These are phyloP conservation scores for Colletotrichum brevisporum DNA, from an alignment of 2,329 filamentous ascomycete genomes.

Conservation along the genomic window DNA sequence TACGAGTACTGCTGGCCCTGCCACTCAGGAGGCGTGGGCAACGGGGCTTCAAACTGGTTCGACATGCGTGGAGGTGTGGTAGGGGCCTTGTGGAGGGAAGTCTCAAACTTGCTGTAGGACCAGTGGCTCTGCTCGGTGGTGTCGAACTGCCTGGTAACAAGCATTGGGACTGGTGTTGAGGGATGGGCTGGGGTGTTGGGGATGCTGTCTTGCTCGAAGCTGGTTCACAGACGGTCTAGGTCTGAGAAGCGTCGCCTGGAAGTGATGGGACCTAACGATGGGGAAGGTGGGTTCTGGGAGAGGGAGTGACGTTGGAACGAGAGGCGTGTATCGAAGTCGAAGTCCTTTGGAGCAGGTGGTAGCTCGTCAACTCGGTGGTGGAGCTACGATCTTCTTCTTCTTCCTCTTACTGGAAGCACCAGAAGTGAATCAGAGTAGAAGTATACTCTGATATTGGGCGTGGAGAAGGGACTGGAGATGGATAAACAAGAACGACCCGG, in stretches of 20 bases:
- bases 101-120: conserved; percentile 67
- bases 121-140: conserved; percentile 68
- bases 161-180: conserved; percentile 61
- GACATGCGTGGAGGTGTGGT: conserved; percentile 68
- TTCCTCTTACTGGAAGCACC: not conserved
- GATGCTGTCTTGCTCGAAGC: conserved; percentile 37
- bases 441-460: not conserved
- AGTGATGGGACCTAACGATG: conserved; percentile 8
- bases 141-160: conserved; percentile 68
- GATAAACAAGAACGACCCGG: conserved; percentile 5
- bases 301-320: conserved; percentile 12
- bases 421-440: not conserved
- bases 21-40: conserved; percentile 68
- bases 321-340: conserved; percentile 16
- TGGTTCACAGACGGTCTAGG: conserved; percentile 21
- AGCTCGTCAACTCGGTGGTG: conserved; percentile 38
- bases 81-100: conserved; percentile 59
- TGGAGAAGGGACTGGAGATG: not conserved
- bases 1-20: conserved; percentile 69
- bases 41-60: conserved; percentile 66
- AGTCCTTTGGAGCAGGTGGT: conserved; percentile 38
- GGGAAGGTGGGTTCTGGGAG: conserved; percentile 9
- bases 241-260: conserved; percentile 29
- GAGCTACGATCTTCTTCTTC: not conserved
- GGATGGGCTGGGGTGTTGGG: not conserved